Conservation (phyloP, 352 stramenopile genomes). For the Globisporangium takayamanum region DNA sequence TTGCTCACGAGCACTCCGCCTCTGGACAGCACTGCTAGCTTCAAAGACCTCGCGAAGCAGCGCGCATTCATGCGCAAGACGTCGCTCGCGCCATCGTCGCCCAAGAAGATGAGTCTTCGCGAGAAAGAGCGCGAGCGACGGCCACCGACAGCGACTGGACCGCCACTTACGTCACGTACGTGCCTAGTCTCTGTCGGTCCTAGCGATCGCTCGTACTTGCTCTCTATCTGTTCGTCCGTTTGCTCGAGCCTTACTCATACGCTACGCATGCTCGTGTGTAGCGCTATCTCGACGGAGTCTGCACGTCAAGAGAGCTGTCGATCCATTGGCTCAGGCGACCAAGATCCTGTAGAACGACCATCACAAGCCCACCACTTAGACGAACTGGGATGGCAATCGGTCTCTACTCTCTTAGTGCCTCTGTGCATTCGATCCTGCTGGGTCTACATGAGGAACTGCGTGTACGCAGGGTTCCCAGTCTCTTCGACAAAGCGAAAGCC, state of each 20-base stretch:
- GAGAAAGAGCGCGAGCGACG: constrained; percentile 10
- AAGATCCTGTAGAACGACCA: constrained; percentile 10
- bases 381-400: background rate
- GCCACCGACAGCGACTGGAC: background rate
- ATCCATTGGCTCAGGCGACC: constrained; percentile 6
- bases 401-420: background rate
- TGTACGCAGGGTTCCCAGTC: constrained; percentile 78
- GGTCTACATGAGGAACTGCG: constrained; percentile 70
- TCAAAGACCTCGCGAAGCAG: constrained; percentile 50
- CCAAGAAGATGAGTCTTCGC: constrained; percentile 16
- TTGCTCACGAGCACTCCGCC: background rate
- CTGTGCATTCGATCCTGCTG: background rate
- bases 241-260: background rate
- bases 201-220: background rate
- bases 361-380: background rate
- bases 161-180: constrained; percentile 11
- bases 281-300: constrained; percentile 11
- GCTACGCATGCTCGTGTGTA: background rate
- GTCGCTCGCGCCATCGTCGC: constrained; percentile 19
- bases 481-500: constrained; percentile 81
- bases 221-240: background rate
- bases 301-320: background rate
- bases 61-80: constrained; percentile 52
- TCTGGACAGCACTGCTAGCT: constrained; percentile 10
- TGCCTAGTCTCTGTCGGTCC: background rate